These are phyloP conservation scores for Aspergillus vadensis DNA, from an alignment of 2,329 filamentous ascomycete genomes.

Conservation along the genomic window DNA sequence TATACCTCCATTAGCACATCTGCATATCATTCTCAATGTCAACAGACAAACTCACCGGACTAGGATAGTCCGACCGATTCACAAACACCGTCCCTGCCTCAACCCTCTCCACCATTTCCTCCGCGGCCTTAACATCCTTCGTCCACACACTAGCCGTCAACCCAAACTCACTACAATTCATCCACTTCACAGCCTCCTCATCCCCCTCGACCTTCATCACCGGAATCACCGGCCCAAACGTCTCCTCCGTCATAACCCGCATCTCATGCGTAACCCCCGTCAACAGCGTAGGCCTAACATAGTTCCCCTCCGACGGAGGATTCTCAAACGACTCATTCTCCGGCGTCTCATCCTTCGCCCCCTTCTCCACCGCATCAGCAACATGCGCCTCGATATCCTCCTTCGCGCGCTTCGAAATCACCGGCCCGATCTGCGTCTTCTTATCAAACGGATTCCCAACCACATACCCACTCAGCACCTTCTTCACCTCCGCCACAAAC, in stretches of 20 bases:
- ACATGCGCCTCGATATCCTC: slow-evolving; percentile 75
- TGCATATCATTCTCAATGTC: background rate
- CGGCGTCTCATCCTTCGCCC: slow-evolving; percentile 77
- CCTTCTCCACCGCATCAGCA: slow-evolving; percentile 76
- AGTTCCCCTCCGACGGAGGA: slow-evolving; percentile 74
- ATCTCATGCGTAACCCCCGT: slow-evolving; percentile 76
- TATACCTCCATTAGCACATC: slow-evolving; percentile 35
- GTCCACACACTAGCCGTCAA: slow-evolving; percentile 94
- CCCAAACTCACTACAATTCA: slow-evolving; percentile 92
- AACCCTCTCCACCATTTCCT: slow-evolving; percentile 73
- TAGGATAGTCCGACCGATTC: slow-evolving; percentile 86
- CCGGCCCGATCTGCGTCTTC: slow-evolving; percentile 77
- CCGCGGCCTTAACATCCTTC: slow-evolving; percentile 73
- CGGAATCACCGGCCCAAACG: slow-evolving; percentile 86
- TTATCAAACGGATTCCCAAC: slow-evolving; percentile 73
- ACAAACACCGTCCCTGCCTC: slow-evolving; percentile 93
- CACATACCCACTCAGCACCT: slow-evolving; percentile 59
- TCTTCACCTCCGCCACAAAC: slow-evolving; percentile 77
- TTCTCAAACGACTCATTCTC: slow-evolving; percentile 72
- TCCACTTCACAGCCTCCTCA: slow-evolving; percentile 74
- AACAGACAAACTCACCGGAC: slow-evolving; percentile 65
- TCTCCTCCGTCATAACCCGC: slow-evolving; percentile 87
- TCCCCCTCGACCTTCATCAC: slow-evolving; percentile 84
- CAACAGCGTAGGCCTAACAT: slow-evolving; percentile 77
- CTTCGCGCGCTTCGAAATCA: slow-evolving; percentile 76